These are phyloP conservation scores for Hypholoma sublateritium DNA, from an alignment of 768 basidiomycete species.

Conservation along the genomic window DNA sequence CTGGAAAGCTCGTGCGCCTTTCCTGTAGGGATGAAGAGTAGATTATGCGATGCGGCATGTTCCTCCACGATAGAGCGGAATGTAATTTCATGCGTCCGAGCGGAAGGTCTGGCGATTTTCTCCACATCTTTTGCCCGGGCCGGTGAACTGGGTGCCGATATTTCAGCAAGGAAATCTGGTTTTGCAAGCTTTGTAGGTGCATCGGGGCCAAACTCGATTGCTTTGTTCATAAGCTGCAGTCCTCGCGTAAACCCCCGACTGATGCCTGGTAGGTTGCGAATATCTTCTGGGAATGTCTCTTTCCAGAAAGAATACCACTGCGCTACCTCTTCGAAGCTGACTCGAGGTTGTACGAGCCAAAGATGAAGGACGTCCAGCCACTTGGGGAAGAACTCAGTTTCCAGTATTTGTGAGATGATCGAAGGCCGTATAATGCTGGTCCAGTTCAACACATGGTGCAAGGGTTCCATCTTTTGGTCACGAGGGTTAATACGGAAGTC, in stretches of 20 bases:
- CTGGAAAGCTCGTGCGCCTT: constrained; percentile 81
- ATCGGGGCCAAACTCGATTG: constrained; percentile 81
- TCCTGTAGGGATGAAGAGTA: constrained; percentile 88
- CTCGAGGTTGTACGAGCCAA: constrained; percentile 89
- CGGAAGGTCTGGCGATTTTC: constrained; percentile 39
- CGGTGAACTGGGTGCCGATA: constrained; percentile 30
- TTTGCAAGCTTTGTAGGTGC: constrained; percentile 67
- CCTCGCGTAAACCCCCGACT: constrained; percentile 83
- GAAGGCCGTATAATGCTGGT: constrained; percentile 66
- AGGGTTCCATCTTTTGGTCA: constrained; percentile 82
- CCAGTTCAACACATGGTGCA: constrained; percentile 81
- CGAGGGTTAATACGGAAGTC: constrained; percentile 91
- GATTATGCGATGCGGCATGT: constrained; percentile 77
- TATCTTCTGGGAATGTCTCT: constrained; percentile 63
- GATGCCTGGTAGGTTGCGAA: constrained; percentile 68
- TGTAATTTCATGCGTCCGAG: constrained; percentile 78
- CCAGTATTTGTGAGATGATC: constrained; percentile 81
- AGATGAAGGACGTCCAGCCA: constrained; percentile 91
- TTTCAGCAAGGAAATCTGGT: constrained; percentile 62
- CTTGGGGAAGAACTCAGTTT: constrained; percentile 94
- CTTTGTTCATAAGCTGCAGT: constrained; percentile 91
- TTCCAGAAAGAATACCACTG: constrained; percentile 96
- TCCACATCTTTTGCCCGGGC: constrained; percentile 27
- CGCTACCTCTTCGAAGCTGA: constrained; percentile 89
- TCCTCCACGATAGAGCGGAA: constrained; percentile 95